Conservation (phyloP, 805 yeast genomes). For the Ogataea glucozyma region DNA sequence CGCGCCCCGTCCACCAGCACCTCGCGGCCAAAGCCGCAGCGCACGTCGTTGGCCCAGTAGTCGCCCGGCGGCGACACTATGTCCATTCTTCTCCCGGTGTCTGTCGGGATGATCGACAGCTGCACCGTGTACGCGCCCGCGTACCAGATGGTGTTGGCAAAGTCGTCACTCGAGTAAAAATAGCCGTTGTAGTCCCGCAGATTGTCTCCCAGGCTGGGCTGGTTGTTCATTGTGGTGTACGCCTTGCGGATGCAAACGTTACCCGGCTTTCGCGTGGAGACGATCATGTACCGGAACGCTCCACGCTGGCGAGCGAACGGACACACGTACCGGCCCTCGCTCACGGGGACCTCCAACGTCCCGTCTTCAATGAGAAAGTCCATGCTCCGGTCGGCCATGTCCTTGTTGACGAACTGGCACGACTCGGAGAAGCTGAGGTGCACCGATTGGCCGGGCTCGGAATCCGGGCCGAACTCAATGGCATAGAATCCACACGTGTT, state of each 20-base stretch:
- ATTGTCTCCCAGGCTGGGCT: slow-evolving; percentile 2
- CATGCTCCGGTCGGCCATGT: slow-evolving; percentile 4
- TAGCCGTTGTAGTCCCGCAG: slow-evolving; percentile 3
- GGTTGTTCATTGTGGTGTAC: slow-evolving; percentile 5
- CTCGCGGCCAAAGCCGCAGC: slow-evolving; percentile 5
- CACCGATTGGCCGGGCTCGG: neutral
- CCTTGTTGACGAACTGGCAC: slow-evolving; percentile 6
- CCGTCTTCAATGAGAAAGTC: slow-evolving; percentile 7
- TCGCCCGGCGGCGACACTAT: slow-evolving; percentile 3
- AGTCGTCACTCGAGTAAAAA: slow-evolving; percentile 3
- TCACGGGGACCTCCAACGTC: slow-evolving; percentile 3
- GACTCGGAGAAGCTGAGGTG: slow-evolving; percentile 7
- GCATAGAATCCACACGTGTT: slow-evolving; percentile 6
- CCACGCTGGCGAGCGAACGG: slow-evolving; percentile 4
- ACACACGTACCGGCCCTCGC: slow-evolving; percentile 4
- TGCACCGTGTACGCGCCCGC: slow-evolving; percentile 7
- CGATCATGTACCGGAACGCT: slow-evolving; percentile 4
- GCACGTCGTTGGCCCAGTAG: slow-evolving; percentile 7
- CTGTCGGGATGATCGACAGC: slow-evolving; percentile 3
- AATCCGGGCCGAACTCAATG: slow-evolving; percentile 4
- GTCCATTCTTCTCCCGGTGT: slow-evolving; percentile 5
- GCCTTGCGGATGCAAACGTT: neutral
- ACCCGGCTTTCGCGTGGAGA: slow-evolving; percentile 5
- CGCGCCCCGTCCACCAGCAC: slow-evolving; percentile 6
- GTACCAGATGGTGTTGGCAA: slow-evolving; percentile 8